Conservation (phyloP, 2,329 filamentous ascomycete species). For the Exophiala sp. region DNA sequence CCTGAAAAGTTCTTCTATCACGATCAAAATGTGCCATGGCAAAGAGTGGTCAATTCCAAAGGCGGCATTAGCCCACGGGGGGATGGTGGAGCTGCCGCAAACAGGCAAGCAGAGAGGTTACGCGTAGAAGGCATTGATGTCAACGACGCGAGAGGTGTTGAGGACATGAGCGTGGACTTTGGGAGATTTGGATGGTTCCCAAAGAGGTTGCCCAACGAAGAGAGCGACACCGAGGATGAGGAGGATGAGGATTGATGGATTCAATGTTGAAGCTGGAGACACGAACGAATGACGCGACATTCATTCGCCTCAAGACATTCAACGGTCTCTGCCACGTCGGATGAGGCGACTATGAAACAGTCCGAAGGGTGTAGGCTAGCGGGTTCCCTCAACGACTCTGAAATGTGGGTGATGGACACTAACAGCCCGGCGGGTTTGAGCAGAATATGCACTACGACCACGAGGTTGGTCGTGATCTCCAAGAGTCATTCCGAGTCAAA, state of each 20-base stretch:
- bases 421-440: too few species aligned
- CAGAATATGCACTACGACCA: too few species aligned
- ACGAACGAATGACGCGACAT: too few species aligned
- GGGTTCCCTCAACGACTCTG: too few species aligned
- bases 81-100: constrained; percentile 37
- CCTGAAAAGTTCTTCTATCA: constrained; percentile 59
- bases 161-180: constrained; percentile 44
- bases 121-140: constrained; percentile 43
- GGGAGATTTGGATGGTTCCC: constrained; percentile 50
- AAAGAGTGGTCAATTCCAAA: constrained; percentile 84
- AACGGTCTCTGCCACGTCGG: too few species aligned
- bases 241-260: not conserved
- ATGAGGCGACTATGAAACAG: too few species aligned
- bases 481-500: too few species aligned
- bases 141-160: constrained; percentile 38
- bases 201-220: constrained; percentile 45
- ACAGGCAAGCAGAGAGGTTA: constrained; percentile 41
- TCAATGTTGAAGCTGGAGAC: too few species aligned
- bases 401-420: too few species aligned
- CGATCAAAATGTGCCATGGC: constrained; percentile 82
- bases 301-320: too few species aligned
- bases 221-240: constrained; percentile 20
- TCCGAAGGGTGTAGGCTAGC: too few species aligned
- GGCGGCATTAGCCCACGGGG: constrained; percentile 73
- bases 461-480: too few species aligned